Evolutionary conservation across 495 filamentous ascomycete species (phyloP), one percentile per base, ranked within the genome.

Genomic region (Astrothelium macrocarpum): DNA sequence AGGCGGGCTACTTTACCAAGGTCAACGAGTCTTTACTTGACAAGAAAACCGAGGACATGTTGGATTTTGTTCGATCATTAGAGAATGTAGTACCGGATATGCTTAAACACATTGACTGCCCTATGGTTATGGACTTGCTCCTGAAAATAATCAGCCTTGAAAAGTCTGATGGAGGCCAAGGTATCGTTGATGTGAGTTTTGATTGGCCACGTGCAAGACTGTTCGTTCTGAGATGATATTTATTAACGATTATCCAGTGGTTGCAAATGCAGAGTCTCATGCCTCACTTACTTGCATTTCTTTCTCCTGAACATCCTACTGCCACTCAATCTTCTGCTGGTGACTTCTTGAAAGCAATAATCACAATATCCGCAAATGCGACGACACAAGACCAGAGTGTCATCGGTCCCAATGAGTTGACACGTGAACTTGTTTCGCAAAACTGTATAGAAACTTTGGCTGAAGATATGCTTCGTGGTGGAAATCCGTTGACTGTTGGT

Each of bases 311-410:
- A 43, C 84, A 91, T 67, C 84, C 83, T 42, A 86, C 89, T 66
- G 87, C 91, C 9, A 94, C 93, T 11, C 94, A 99, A 73, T 97
- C 94, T 0, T 95, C 94, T 1, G 95, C 95, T 1, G 95, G 94
- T 26, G 95, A 99, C 73, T 99, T 97, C 70, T 81, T 99, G 65
- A 99, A 99, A 75, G 94, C 94, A 36, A 96, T 99, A 67, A 97
- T 99, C 68, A 97, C 94, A 29, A 96, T 99, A 65, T 97, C 95
- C 2, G 94, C 94, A 59, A 99, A 99, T 69, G 94, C 94, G 29
- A 96, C 91, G 7, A 93, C 95, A 69, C 96, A 96, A 65, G 95
- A 97, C 72, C 91, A 96, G 69, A 91, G 90, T 4, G 97, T 95
- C 69, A 99, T 99, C 72, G 94, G 94, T 5, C 94, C 94, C 3